Conservation (phyloP, 2,329 filamentous ascomycete genomes). For the Chaetomium sp. region DNA sequence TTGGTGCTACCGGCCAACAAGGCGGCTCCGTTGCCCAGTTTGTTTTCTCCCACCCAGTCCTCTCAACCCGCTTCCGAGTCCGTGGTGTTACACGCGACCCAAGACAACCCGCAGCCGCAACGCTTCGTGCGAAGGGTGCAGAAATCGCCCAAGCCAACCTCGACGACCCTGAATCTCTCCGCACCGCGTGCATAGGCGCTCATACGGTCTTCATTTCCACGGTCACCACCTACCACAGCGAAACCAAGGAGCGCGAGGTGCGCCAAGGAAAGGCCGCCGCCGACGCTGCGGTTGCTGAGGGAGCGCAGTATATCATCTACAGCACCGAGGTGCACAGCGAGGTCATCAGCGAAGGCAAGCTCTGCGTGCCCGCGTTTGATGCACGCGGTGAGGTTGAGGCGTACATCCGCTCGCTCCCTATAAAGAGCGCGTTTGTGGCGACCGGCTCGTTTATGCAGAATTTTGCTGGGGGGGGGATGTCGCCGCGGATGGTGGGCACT, state of each 20-base stretch:
- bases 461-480: constrained; percentile 17
- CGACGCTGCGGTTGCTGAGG: constrained; percentile 38
- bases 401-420: constrained; percentile 45
- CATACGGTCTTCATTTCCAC: constrained; percentile 34
- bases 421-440: constrained; percentile 46
- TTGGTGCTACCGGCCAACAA: constrained; percentile 26
- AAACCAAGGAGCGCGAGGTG: constrained; percentile 24
- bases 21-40: constrained; percentile 22
- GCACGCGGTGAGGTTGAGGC: constrained; percentile 48
- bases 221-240: constrained; percentile 31
- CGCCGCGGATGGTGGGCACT: not conserved
- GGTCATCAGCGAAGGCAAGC: constrained; percentile 32
- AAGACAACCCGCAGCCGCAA: not conserved
- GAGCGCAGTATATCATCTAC: constrained; percentile 41
- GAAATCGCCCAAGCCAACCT: constrained; percentile 33
- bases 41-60: constrained; percentile 19
- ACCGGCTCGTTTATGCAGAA: constrained; percentile 53
- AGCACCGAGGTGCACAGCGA: constrained; percentile 38
- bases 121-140: constrained; percentile 31
- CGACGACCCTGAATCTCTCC: constrained; percentile 33
- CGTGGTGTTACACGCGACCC: constrained; percentile 46
- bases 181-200: constrained; percentile 28
- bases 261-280: constrained; percentile 37
- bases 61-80: constrained; percentile 19
- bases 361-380: constrained; percentile 46